phyloP scores from a whole-genome alignment of 495 filamentous ascomycete species.

The Penicillium coffeae region DNA sequence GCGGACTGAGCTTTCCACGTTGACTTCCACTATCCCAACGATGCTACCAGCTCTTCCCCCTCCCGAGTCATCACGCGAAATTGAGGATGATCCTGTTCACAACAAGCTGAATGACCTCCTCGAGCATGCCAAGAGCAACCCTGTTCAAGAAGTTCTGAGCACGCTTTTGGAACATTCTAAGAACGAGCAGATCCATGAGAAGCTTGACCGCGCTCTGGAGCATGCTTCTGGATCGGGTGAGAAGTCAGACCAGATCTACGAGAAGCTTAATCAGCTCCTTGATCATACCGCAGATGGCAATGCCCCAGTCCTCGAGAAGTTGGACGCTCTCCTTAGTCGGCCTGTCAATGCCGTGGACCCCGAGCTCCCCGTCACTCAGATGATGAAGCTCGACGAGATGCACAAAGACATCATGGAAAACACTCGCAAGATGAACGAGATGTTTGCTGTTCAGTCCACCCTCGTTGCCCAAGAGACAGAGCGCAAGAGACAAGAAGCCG shows the following conservation, averaged over 20 bases:
- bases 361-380: conserved; percentile 51
- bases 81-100: conserved; percentile 66
- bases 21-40: conserved; percentile 47
- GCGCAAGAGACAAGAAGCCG: conserved; percentile 72
- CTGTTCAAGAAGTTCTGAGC: conserved; percentile 77
- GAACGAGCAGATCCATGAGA: conserved; percentile 38
- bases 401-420: conserved; percentile 84
- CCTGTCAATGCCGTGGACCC: conserved; percentile 25
- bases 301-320: conserved; percentile 76
- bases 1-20: conserved; percentile 47
- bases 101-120: conserved; percentile 85
- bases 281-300: conserved; percentile 44
- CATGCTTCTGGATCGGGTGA: conserved; percentile 42
- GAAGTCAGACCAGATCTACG: conserved; percentile 49
- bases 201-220: conserved; percentile 57
- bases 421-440: conserved; percentile 80
- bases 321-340: conserved; percentile 35
- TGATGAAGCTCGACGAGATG: conserved; percentile 80
- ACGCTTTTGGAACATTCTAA: conserved; percentile 63
- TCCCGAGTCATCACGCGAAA: conserved; percentile 50
- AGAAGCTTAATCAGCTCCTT: conserved; percentile 57
- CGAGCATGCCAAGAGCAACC: conserved; percentile 48
- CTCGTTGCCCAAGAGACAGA: conserved; percentile 76
- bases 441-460: conserved; percentile 74
- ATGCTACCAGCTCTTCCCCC: conserved; percentile 47